phyloP scores from a whole-genome alignment of 495 filamentous ascomycete species.

The Penicillium herquei region DNA sequence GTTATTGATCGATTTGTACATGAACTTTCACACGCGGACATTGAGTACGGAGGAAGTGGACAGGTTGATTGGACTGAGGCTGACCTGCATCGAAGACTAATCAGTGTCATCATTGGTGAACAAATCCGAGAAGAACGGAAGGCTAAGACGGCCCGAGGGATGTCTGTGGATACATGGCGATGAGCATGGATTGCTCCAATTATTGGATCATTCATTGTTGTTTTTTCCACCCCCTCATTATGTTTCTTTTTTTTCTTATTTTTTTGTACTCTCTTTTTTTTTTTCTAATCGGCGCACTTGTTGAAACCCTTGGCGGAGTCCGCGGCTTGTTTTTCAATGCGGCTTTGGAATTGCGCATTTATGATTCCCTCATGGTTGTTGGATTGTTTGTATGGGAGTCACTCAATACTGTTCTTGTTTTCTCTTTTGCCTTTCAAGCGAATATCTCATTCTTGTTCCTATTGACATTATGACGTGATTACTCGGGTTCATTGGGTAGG shows the following conservation, averaged over 20 bases:
- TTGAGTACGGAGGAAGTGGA: slow-evolving; percentile 40
- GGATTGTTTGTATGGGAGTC: background rate
- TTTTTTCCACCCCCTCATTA: background rate
- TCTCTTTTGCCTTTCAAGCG: background rate
- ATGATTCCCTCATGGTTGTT: slow-evolving; percentile 28
- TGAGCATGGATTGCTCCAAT: slow-evolving; percentile 10
- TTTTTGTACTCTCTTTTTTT: slow-evolving; percentile 1
- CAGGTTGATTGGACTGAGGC: slow-evolving; percentile 47
- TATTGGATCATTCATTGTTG: background rate
- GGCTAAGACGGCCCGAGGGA: slow-evolving; percentile 22
- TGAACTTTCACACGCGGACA: slow-evolving; percentile 37
- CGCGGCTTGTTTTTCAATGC: slow-evolving; percentile 11
- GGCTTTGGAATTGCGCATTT: slow-evolving; percentile 11
- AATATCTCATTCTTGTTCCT: slow-evolving; percentile 15
- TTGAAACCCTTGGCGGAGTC: slow-evolving; percentile 13
- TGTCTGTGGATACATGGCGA: slow-evolving; percentile 33
- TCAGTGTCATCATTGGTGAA: slow-evolving; percentile 49
- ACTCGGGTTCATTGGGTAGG: background rate
- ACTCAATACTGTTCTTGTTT: slow-evolving; percentile 1
- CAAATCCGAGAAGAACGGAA: slow-evolving; percentile 42
- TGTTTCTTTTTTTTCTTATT: slow-evolving; percentile 1
- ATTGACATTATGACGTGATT: background rate
- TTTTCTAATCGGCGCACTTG: slow-evolving; percentile 7
- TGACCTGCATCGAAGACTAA: slow-evolving; percentile 44
- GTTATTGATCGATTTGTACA: slow-evolving; percentile 46